phyloP scores from a whole-genome alignment of 2,329 filamentous ascomycete genomes.

The Scedosporium dehoogii region DNA sequence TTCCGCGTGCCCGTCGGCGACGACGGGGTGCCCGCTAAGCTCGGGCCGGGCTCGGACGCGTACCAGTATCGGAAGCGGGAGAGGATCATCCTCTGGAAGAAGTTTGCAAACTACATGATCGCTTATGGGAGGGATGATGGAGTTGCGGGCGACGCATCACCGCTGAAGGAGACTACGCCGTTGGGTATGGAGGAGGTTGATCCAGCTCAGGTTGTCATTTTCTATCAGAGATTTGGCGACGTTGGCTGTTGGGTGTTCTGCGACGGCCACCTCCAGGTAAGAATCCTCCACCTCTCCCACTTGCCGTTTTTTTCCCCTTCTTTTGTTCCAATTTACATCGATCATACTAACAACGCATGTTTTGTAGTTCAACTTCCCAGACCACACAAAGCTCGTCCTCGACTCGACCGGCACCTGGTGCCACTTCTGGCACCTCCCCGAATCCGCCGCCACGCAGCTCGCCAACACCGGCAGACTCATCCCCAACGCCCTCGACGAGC shows the following conservation, averaged over 20 bases:
- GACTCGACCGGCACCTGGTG: slow-evolving; percentile 66
- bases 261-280: slow-evolving; percentile 67
- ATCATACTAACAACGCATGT: slow-evolving; percentile 14
- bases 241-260: slow-evolving; percentile 75
- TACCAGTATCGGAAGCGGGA: slow-evolving; percentile 58
- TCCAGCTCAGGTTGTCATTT: slow-evolving; percentile 55
- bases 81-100: slow-evolving; percentile 60
- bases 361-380: slow-evolving; percentile 72
- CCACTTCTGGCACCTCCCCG: slow-evolving; percentile 66
- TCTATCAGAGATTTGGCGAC: slow-evolving; percentile 73
- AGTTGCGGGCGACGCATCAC: slow-evolving; percentile 34
- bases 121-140: slow-evolving; percentile 64
- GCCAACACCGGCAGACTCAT: slow-evolving; percentile 56
- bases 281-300: slow-evolving; percentile 13
- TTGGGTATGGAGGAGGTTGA: slow-evolving; percentile 15
- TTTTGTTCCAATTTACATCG: not conserved
- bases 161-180: slow-evolving; percentile 26
- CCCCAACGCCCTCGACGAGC: slow-evolving; percentile 59
- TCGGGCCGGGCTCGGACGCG: slow-evolving; percentile 52
- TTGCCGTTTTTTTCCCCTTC: not conserved
- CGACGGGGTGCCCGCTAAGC: slow-evolving; percentile 50
- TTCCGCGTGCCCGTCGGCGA: slow-evolving; percentile 46
- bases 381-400: slow-evolving; percentile 77
- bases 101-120: slow-evolving; percentile 67
- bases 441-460: slow-evolving; percentile 59